Evolutionary conservation across 1,284 basidiomycete species (phyloP), one percentile per base, ranked within the genome.

Genomic region (Cutaneotrichosporon sp.): DNA sequence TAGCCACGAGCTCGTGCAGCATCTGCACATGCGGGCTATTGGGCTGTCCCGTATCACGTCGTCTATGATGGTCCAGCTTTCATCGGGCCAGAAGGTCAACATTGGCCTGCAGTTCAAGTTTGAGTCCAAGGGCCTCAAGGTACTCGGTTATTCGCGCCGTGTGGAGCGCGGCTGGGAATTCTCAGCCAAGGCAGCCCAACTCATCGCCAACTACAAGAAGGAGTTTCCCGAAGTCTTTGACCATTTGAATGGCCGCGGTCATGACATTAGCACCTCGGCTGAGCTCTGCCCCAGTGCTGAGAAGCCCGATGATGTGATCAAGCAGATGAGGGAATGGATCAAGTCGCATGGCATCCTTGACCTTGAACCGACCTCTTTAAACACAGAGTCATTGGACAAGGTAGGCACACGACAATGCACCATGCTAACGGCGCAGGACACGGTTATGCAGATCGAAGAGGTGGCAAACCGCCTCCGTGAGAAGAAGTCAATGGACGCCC

Each of bases 51-150:
- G 86, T 74, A 87, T 99, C 61, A 92, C 91, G 0, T 92, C 92
- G 21, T 93, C 88, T 64, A 84, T 97, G 68, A 85, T 97, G 83
- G 86, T 97, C 42, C 69, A 86, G 46, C 81, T 82, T 0, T 77
- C 80, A 0, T 85, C 88, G 62, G 82, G 82, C n/a, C 55, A 55
- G 9, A 97, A 96, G 77, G 81, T 81, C 54, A 97, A 98, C 70
- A 79, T 98, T 30, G 96, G 96, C 4, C 80, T 98, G 20, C 89
- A 88, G 67, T 81, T 98, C 64, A 98, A 99, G 74, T 98, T 97
- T 59, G 96, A 98, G 70, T 89, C 84, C 20, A 97, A 96, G 76
- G 83, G 85, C n/a, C 76, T 93, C 65, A 99, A 98, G 76, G 96
- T 99, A 2, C 81, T 97, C 35, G 90, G 90, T 55, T 97, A 96